Evolutionary conservation across 441 rosid genomes (phyloP).

Genomic region (Croton setiger): DNA sequence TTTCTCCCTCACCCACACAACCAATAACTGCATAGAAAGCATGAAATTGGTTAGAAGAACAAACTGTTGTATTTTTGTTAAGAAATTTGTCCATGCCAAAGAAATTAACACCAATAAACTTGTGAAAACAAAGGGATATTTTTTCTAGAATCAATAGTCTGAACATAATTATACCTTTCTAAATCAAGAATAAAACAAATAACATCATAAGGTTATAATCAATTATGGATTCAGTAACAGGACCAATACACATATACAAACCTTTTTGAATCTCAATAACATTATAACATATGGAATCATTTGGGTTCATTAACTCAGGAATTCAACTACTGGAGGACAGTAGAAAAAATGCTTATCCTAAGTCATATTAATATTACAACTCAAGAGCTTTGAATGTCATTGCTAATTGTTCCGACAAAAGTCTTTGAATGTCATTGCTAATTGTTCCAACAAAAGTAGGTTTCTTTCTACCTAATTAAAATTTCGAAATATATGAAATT

Average conservation of each 20-base stretch:
- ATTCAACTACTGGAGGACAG: not conserved
- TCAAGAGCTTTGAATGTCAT: not conserved
- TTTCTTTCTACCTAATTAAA: conserved; percentile 1
- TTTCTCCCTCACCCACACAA: conserved; percentile 73
- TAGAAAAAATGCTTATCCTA: not conserved
- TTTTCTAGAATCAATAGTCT: not conserved
- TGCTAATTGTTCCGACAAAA: not conserved
- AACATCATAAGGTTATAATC: not conserved
- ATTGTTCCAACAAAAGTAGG: not conserved
- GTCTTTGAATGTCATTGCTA: not conserved
- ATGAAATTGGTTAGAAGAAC: conserved; percentile 19
- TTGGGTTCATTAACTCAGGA: not conserved
- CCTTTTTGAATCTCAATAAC: conserved; percentile 4
- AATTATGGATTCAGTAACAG: not conserved
- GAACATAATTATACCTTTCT: not conserved
- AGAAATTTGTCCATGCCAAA: not conserved
- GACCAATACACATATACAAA: not conserved
- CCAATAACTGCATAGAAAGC: conserved; percentile 60
- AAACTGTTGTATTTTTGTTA: not conserved
- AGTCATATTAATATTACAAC: not conserved
- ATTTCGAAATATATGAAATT: not conserved
- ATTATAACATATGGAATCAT: conserved; percentile 3
- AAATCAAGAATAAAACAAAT: not conserved
- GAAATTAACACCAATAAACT: not conserved
- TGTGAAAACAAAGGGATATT: not conserved